These are phyloP conservation scores for Entelexis paramagnoliae DNA, from an alignment of 1,139 yeast genomes.

Conservation along the genomic window DNA sequence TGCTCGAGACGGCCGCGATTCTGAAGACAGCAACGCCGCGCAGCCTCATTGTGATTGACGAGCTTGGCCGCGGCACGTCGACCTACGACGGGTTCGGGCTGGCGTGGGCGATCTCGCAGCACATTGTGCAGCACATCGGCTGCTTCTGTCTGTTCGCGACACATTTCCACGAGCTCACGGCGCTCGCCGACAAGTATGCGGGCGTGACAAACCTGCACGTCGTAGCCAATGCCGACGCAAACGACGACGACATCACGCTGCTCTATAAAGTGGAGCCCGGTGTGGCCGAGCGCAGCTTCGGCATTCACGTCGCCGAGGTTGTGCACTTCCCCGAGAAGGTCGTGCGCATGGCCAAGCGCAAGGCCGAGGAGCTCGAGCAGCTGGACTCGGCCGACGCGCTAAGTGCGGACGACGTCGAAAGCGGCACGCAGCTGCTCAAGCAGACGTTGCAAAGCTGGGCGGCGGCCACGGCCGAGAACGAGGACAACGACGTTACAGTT, in stretches of 20 bases:
- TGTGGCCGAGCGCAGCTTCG: slow-evolving; percentile 86
- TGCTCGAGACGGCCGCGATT: slow-evolving; percentile 72
- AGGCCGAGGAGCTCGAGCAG: slow-evolving; percentile 78
- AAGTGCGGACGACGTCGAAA: slow-evolving; percentile 5
- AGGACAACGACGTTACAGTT: slow-evolving; percentile 8
- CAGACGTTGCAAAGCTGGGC: slow-evolving; percentile 18
- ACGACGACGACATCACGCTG: slow-evolving; percentile 62
- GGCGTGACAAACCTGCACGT: slow-evolving; percentile 77
- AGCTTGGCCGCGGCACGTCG: slow-evolving; percentile 91
- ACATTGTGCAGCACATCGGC: slow-evolving; percentile 55
- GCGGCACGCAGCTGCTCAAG: slow-evolving; percentile 13
- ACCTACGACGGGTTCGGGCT: slow-evolving; percentile 97
- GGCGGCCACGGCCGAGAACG: slow-evolving; percentile 5
- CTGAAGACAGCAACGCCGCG: slow-evolving; percentile 74
- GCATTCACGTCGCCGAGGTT: slow-evolving; percentile 93
- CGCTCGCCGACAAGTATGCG: slow-evolving; percentile 50
- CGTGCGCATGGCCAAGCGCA: slow-evolving; percentile 87
- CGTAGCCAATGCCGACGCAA: slow-evolving; percentile 43
- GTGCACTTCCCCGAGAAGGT: slow-evolving; percentile 86
- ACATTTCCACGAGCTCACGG: slow-evolving; percentile 91
- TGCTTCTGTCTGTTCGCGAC: slow-evolving; percentile 90
- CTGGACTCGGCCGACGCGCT: slow-evolving; percentile 34
- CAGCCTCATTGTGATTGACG: slow-evolving; percentile 85
- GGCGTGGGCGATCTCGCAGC: slow-evolving; percentile 93
- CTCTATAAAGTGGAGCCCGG: slow-evolving; percentile 89